Conservation (phyloP, 164 flowering plant genomes). For the Piper longum region DNA sequence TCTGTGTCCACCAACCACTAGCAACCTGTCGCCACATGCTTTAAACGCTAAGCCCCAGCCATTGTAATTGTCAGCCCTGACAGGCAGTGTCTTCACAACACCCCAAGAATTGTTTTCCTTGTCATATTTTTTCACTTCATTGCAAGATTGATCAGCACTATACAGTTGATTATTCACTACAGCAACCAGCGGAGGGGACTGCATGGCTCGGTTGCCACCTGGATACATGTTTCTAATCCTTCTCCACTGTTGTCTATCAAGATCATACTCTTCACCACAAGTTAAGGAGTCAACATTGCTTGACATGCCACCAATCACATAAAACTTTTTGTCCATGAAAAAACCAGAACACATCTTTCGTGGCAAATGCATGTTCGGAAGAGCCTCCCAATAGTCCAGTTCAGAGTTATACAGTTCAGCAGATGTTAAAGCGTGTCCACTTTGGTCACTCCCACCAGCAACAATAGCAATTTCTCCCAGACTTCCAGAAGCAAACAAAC, state of each 20-base stretch:
- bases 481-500: slow-evolving; percentile 32
- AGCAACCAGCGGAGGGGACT: slow-evolving; percentile 30
- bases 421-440: slow-evolving; percentile 16
- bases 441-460: slow-evolving; percentile 28
- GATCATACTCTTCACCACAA: slow-evolving; percentile 28
- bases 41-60: slow-evolving; percentile 40
- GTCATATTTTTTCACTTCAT: slow-evolving; percentile 27
- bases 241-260: slow-evolving; percentile 22
- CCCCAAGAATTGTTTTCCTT: slow-evolving; percentile 20
- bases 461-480: slow-evolving; percentile 24
- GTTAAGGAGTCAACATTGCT: slow-evolving; percentile 13
- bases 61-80: slow-evolving; percentile 23
- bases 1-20: slow-evolving; percentile 33
- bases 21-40: slow-evolving; percentile 25
- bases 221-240: slow-evolving; percentile 26
- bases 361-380: slow-evolving; percentile 26
- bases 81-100: slow-evolving; percentile 21
- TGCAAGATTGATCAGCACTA: slow-evolving; percentile 23
- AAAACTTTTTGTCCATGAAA: slow-evolving; percentile 31
- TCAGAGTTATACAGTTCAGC: slow-evolving; percentile 32
- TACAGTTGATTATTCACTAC: slow-evolving; percentile 32
- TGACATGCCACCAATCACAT: slow-evolving; percentile 25
- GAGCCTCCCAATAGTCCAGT: slow-evolving; percentile 15
- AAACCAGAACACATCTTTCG: slow-evolving; percentile 30
- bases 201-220: slow-evolving; percentile 7